Conservation (phyloP, 2,329 filamentous ascomycete species). For the Sordariomycetes sp. region DNA sequence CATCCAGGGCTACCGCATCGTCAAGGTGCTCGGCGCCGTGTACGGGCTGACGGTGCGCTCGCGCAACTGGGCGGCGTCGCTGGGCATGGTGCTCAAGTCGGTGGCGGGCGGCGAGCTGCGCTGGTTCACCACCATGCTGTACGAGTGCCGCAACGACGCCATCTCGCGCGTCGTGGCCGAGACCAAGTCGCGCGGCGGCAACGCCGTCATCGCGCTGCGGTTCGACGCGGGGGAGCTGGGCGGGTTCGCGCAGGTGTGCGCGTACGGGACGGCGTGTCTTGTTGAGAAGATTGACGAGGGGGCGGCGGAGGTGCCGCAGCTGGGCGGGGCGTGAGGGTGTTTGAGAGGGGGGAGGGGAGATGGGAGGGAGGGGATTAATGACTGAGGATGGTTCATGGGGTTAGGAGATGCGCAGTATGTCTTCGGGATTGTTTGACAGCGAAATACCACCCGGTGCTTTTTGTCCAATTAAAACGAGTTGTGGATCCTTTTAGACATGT, state of each 20-base stretch:
- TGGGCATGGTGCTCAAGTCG: slow-evolving; percentile 46
- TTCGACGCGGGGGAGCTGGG: slow-evolving; percentile 46
- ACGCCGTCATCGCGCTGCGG: slow-evolving; percentile 47
- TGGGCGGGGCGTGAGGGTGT: background rate
- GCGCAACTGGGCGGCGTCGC: slow-evolving; percentile 45
- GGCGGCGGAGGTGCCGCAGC: slow-evolving; percentile 5
- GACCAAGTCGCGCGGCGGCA: slow-evolving; percentile 45
- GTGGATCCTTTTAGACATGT: no score
- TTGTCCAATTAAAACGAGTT: no score
- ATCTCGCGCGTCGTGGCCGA: slow-evolving; percentile 43
- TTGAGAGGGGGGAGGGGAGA: background rate
- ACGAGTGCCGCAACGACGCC: slow-evolving; percentile 48
- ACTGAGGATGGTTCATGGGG: background rate
- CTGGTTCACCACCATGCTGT: slow-evolving; percentile 44
- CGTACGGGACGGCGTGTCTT: slow-evolving; percentile 48
- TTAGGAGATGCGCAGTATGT: no score
- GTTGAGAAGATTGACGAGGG: slow-evolving; percentile 41
- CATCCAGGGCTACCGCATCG: slow-evolving; percentile 48
- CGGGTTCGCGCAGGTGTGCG: slow-evolving; percentile 46
- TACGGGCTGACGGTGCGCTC: slow-evolving; percentile 47
- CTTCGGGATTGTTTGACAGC: no score
- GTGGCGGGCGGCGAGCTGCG: slow-evolving; percentile 47
- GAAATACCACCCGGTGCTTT: no score
- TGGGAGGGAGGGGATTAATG: background rate
- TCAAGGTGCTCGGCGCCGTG: slow-evolving; percentile 45